Evolutionary conservation across 2,329 filamentous ascomycete genomes (phyloP).

Genomic region (Bipolaris sorokiniana): DNA sequence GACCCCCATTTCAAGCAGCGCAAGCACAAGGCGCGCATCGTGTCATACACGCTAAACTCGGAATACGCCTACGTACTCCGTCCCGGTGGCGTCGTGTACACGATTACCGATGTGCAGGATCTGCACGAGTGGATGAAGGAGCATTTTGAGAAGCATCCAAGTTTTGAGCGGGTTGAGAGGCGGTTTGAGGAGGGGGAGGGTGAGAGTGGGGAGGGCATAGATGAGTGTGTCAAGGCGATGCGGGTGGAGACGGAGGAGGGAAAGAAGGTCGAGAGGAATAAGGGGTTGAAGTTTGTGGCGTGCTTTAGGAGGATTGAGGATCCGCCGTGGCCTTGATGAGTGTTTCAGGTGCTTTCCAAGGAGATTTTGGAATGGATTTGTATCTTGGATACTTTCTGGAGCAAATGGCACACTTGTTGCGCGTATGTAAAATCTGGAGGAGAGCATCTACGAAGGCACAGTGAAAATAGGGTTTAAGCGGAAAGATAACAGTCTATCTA

Average conservation of each 20-base stretch:
- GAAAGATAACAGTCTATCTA: no score
- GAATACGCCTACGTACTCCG: conserved; percentile 90
- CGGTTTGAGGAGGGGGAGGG: conserved; percentile 59
- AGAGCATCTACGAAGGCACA: no score
- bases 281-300: conserved; percentile 88
- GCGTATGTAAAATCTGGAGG: no score
- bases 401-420: background rate
- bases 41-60: conserved; percentile 83
- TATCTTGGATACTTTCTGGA: no score
- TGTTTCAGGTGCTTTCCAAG: background rate
- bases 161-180: conserved; percentile 73
- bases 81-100: conserved; percentile 88
- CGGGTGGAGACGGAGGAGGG: conserved; percentile 89
- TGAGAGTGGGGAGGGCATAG: conserved; percentile 69
- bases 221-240: conserved; percentile 78
- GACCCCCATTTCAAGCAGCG: conserved; percentile 97
- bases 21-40: conserved; percentile 96
- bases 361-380: no score
- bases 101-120: conserved; percentile 96
- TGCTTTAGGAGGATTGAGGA: conserved; percentile 82
- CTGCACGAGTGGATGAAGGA: conserved; percentile 91
- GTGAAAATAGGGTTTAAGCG: no score
- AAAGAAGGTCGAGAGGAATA: conserved; percentile 92
- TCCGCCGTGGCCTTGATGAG: conserved; percentile 80
- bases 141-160: conserved; percentile 78